Conservation (phyloP, 805 yeast species). For the Sungouiozyma ichnusensis region DNA sequence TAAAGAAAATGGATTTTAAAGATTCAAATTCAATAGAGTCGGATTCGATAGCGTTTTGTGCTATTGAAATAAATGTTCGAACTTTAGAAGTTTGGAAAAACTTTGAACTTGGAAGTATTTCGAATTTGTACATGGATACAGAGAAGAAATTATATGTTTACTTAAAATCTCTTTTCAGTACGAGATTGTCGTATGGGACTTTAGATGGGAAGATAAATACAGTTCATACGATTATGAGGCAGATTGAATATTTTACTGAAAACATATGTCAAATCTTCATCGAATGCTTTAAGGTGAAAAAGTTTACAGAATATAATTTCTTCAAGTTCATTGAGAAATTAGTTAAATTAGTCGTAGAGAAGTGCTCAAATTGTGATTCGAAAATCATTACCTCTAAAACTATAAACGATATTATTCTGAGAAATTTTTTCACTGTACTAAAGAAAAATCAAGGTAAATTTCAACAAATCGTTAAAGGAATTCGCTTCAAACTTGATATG, state of each 20-base stretch:
- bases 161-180: conserved; percentile 21
- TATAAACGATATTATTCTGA: not conserved
- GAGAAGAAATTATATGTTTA: conserved; percentile 16
- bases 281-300: conserved; percentile 7
- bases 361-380: not conserved
- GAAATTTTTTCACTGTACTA: not conserved
- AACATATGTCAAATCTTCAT: conserved; percentile 4
- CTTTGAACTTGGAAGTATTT: conserved; percentile 12
- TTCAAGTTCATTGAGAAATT: not conserved
- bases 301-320: not conserved
- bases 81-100: conserved; percentile 31
- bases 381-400: not conserved
- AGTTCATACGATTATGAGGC: conserved; percentile 1
- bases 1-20: conserved; percentile 29
- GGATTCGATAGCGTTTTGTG: conserved; percentile 32
- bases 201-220: conserved; percentile 17
- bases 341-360: not conserved
- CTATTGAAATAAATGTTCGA: conserved; percentile 29
- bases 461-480: not conserved
- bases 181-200: conserved; percentile 27
- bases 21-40: conserved; percentile 12
- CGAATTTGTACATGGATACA: conserved; percentile 8
- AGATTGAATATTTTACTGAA: conserved; percentile 3
- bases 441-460: not conserved
- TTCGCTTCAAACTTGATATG: not conserved